Conservation (phyloP, 148 eudicot genomes). For the Talinum fruticosum region DNA sequence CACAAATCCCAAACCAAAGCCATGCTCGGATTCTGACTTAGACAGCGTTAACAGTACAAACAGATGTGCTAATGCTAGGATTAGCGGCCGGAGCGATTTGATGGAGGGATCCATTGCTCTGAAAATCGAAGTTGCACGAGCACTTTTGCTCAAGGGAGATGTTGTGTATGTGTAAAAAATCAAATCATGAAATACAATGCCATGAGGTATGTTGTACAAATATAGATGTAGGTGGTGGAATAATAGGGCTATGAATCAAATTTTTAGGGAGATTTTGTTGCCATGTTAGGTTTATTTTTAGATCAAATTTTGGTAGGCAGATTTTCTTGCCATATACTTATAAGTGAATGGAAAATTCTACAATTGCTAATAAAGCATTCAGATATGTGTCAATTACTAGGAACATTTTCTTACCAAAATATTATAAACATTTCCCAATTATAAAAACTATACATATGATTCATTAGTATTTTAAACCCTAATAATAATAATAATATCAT, state of each 20-base stretch:
- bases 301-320: too few species aligned
- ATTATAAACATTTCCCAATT: too few species aligned
- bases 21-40: not conserved
- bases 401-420: not conserved
- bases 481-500: too few species aligned
- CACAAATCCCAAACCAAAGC: not conserved
- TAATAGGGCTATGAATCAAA: too few species aligned
- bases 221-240: too few species aligned
- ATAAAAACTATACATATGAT: too few species aligned
- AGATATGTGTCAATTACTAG: not conserved
- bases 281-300: too few species aligned
- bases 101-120: not conserved
- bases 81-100: not conserved
- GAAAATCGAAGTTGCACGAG: not conserved
- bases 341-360: not conserved
- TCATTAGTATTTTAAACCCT: too few species aligned
- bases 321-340: not conserved
- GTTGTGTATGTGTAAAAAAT: too few species aligned
- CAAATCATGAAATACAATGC: not conserved
- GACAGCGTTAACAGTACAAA: not conserved
- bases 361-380: not conserved
- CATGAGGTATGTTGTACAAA: too few species aligned
- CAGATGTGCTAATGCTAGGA: not conserved
- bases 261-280: too few species aligned
- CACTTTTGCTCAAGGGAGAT: too few species aligned